These are phyloP conservation scores for Cladochytrium tenue DNA, from an alignment of 371 early-diverging fungal species.

Conservation along the genomic window DNA sequence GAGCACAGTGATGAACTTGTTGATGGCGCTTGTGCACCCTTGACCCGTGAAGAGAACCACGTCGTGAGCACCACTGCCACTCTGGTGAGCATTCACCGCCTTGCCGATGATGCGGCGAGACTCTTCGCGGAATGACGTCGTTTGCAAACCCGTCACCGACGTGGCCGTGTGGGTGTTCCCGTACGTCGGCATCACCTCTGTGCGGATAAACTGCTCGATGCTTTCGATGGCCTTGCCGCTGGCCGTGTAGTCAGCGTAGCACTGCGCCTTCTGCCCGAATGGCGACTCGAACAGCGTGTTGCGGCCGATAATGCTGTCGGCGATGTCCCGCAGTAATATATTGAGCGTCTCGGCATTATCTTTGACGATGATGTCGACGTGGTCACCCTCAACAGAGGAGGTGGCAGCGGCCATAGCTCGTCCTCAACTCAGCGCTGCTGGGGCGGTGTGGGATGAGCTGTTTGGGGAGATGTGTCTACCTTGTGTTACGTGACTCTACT, in stretches of 20 bases:
- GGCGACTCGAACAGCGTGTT: conserved; percentile 9
- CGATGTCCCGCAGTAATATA: conserved; percentile 6
- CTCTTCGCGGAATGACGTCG: conserved; percentile 7
- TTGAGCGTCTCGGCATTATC: not conserved
- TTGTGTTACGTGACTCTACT: too few species aligned
- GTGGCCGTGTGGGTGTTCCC: conserved; percentile 20
- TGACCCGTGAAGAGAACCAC: conserved; percentile 10
- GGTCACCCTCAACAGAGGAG: not conserved
- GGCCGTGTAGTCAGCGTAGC: conserved; percentile 19
- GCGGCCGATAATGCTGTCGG: not conserved
- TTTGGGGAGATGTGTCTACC: too few species aligned
- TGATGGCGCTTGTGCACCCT: conserved; percentile 5
- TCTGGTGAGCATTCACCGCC: not conserved
- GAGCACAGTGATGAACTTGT: not conserved
- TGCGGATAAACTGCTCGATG: conserved; percentile 11
- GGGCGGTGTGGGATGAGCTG: too few species aligned
- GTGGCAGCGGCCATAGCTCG: not conserved
- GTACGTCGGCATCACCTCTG: conserved; percentile 11
- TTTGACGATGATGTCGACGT: not conserved
- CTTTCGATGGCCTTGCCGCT: conserved; percentile 12
- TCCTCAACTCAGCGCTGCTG: not conserved
- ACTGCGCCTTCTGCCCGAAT: conserved; percentile 9
- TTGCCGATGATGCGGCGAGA: not conserved
- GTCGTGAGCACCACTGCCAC: conserved; percentile 1
- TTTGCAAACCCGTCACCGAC: not conserved